Conservation (phyloP, 306 rosid species). For the Casuarina equisetifolia region DNA sequence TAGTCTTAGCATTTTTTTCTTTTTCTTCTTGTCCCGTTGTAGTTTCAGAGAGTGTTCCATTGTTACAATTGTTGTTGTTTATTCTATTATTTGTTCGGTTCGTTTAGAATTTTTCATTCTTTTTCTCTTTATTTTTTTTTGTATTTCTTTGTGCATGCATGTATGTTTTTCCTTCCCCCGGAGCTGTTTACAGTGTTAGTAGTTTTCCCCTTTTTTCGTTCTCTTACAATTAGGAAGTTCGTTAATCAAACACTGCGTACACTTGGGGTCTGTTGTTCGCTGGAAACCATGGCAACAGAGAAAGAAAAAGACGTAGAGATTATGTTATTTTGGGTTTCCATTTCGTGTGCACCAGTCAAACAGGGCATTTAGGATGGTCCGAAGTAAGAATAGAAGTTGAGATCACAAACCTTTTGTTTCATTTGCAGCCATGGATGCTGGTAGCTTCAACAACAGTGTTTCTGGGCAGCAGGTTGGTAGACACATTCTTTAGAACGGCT, state of each 20-base stretch:
- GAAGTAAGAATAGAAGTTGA: background rate
- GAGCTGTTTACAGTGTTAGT: background rate
- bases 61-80: background rate
- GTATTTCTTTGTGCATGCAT: too few relatives aligned
- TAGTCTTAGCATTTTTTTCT: background rate
- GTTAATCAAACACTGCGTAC: background rate
- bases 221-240: background rate
- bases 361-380: background rate
- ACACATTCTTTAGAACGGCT: constrained; percentile 20
- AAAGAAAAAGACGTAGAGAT: background rate
- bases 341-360: background rate
- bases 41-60: background rate
- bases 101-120: background rate
- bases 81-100: too few relatives aligned
- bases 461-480: constrained; percentile 74
- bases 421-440: constrained; percentile 64
- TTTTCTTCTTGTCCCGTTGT: background rate
- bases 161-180: too few relatives aligned
- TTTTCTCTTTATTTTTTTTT: background rate
- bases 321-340: background rate
- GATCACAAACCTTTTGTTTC: constrained; percentile 16
- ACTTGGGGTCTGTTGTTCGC: background rate
- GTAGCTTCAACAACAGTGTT: constrained; percentile 86
- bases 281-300: constrained; percentile 3
- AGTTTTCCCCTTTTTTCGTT: background rate